Conservation (phyloP, 2,329 filamentous ascomycete genomes). For the Xylariaceae sp. region DNA sequence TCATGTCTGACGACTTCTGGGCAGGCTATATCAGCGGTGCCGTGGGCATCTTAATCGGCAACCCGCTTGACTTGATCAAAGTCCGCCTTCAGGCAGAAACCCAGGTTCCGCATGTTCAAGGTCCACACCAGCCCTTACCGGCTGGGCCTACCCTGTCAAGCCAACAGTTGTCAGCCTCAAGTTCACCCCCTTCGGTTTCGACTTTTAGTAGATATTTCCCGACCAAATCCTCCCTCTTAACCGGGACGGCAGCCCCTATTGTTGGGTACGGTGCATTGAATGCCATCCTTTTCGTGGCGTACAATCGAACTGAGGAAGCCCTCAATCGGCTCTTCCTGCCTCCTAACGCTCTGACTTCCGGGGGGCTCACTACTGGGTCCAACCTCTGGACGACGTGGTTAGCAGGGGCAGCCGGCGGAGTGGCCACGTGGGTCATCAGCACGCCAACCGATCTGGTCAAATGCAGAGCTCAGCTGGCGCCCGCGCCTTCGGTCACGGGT, state of each 20-base stretch:
- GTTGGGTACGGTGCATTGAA: conserved; percentile 88
- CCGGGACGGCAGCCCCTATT: conserved; percentile 77
- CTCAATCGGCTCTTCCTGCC: conserved; percentile 39
- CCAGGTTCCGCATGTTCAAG: conserved; percentile 66
- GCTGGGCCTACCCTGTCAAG: conserved; percentile 7
- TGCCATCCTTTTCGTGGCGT: conserved; percentile 81
- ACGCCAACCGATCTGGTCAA: conserved; percentile 89
- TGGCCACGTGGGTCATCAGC: conserved; percentile 80
- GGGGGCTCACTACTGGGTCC: conserved; percentile 21
- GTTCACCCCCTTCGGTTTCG: not conserved
- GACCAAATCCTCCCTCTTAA: conserved; percentile 38
- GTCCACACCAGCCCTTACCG: conserved; percentile 25
- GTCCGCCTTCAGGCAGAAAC: conserved; percentile 77
- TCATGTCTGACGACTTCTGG: conserved; percentile 88
- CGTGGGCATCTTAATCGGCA: conserved; percentile 80
- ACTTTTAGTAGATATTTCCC: conserved; percentile 25
- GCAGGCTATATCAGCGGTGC: conserved; percentile 86
- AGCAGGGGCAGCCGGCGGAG: conserved; percentile 74
- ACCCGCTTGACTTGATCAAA: conserved; percentile 67
- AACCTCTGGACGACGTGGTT: conserved; percentile 65
- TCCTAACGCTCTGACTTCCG: not conserved
- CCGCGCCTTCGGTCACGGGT: conserved; percentile 6
- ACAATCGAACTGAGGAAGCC: conserved; percentile 72
- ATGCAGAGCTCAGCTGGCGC: conserved; percentile 70
- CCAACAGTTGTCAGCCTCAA: not conserved